Conservation (phyloP, 305 asterid genomes). For the Rubia balearica region DNA sequence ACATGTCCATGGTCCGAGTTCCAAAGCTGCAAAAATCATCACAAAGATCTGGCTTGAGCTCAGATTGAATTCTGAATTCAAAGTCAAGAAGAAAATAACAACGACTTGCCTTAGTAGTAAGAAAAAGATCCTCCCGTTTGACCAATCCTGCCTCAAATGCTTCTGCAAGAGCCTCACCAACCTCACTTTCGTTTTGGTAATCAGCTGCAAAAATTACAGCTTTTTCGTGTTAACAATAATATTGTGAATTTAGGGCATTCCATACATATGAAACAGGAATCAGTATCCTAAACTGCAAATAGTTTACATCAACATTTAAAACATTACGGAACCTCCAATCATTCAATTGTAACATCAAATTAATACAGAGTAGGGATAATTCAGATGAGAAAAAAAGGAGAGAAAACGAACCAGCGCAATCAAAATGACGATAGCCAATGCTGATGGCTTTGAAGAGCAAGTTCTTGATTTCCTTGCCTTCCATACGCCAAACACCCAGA, state of each 20-base stretch:
- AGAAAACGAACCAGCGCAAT: conserved; percentile 36
- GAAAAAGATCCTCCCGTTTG: conserved; percentile 56
- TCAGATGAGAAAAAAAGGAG: not conserved
- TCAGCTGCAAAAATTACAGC: conserved; percentile 38
- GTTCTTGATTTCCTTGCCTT: conserved; percentile 42
- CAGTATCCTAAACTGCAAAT: not conserved
- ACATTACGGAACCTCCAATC: no score
- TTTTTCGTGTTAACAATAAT: not conserved
- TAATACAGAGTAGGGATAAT: not conserved
- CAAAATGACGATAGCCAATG: conserved; percentile 51
- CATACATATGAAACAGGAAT: not conserved
- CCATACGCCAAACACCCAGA: conserved; percentile 61
- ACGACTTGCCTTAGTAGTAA: conserved; percentile 45
- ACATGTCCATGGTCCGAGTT: conserved; percentile 72
- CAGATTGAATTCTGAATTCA: not conserved
- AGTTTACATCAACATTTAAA: not conserved
- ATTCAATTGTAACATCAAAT: not conserved
- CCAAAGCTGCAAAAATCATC: conserved; percentile 44
- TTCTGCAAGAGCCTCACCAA: conserved; percentile 55
- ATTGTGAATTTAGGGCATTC: not conserved
- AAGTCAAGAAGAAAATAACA: not conserved
- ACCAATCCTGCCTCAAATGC: conserved; percentile 44
- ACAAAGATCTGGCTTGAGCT: not conserved
- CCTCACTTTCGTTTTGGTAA: conserved; percentile 56
- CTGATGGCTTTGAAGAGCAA: conserved; percentile 41